Percentiles rank a stretch among this genome's conserved stretches.
These are phyloP conservation scores for Hyaloscypha hepaticicola DNA, from an alignment of 495 filamentous ascomycete species.

Conservation along the genomic window DNA sequence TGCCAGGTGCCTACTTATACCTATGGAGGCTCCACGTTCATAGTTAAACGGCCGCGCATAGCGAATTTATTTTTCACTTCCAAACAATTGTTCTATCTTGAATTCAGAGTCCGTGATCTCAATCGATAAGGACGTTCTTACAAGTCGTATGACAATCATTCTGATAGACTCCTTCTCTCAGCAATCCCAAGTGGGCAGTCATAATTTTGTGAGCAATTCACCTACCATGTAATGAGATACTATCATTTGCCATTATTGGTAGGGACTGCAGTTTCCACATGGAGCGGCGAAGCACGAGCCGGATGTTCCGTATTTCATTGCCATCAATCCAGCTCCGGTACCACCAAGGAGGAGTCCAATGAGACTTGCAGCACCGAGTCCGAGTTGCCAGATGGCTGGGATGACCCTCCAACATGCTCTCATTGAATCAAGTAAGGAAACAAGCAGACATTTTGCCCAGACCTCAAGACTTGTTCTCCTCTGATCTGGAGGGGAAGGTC, in stretches of 20 bases:
- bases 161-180: no score
- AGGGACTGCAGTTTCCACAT: no score
- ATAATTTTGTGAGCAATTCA: no score
- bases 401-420: slow-evolving; percentile 20
- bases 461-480: no score
- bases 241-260: no score
- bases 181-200: no score
- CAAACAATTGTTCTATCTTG: no score
- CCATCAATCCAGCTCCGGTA: slow-evolving; percentile 7
- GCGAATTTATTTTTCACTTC: not conserved
- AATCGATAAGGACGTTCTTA: no score
- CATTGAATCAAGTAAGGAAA: slow-evolving; percentile 11
- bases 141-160: no score
- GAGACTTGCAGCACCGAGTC: slow-evolving; percentile 9
- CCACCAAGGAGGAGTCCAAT: slow-evolving; percentile 19
- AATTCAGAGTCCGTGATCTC: no score
- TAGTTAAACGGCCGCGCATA: not conserved
- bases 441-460: slow-evolving; percentile 15
- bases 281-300: no score
- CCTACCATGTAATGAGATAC: no score
- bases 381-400: slow-evolving; percentile 19
- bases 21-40: not conserved
- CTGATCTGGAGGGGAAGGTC: not conserved
- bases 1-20: not conserved
- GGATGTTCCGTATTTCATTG: slow-evolving; percentile 21